Conservation (phyloP, 2,329 filamentous ascomycete species). For the Cladorrhinum sp. region DNA sequence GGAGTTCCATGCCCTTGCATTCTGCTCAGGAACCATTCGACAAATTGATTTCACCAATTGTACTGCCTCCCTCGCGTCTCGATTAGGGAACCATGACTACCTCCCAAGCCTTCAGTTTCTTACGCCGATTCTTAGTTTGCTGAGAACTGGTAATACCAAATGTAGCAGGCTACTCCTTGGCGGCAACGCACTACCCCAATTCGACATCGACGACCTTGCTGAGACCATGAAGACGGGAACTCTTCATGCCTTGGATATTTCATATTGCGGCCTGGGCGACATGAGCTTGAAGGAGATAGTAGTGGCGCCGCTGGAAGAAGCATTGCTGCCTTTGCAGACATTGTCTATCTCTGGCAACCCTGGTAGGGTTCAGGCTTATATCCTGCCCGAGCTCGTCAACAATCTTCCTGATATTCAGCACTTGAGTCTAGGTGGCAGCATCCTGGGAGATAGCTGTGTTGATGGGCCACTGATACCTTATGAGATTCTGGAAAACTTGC, state of each 20-base stretch:
- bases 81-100: slow-evolving; percentile 5
- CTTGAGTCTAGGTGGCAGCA: slow-evolving; percentile 50
- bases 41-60: slow-evolving; percentile 53
- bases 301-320: slow-evolving; percentile 42
- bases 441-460: slow-evolving; percentile 46
- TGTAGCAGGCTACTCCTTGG: slow-evolving; percentile 52
- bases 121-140: slow-evolving; percentile 44
- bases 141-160: slow-evolving; percentile 42
- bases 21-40: slow-evolving; percentile 53
- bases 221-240: slow-evolving; percentile 29
- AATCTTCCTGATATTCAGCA: slow-evolving; percentile 44
- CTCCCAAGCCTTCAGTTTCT: slow-evolving; percentile 31
- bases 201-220: slow-evolving; percentile 48
- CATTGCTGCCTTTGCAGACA: slow-evolving; percentile 43
- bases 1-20: slow-evolving; percentile 54
- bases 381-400: slow-evolving; percentile 43
- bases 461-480: slow-evolving; percentile 47
- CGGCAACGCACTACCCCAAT: slow-evolving; percentile 46
- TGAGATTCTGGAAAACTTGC: slow-evolving; percentile 39
- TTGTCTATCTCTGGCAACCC: slow-evolving; percentile 54
- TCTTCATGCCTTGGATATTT: slow-evolving; percentile 49
- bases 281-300: slow-evolving; percentile 47
- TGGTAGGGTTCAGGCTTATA: slow-evolving; percentile 48
- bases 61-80: slow-evolving; percentile 27
- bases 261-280: slow-evolving; percentile 51